Conservation (phyloP, 2,329 filamentous ascomycete genomes). For the Bipolaris gigantea region DNA sequence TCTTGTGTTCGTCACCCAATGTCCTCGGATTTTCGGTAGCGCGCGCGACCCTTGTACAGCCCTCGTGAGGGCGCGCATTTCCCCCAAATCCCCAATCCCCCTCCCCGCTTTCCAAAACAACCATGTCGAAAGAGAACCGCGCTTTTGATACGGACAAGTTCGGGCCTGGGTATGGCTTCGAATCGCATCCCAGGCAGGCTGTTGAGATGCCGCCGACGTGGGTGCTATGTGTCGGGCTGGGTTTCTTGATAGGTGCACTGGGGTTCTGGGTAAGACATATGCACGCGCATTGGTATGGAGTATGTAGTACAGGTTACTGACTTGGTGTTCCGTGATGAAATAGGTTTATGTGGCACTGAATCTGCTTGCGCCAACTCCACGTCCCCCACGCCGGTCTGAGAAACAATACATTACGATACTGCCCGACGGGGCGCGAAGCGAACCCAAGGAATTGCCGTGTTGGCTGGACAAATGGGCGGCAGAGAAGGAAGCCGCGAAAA, state of each 20-base stretch:
- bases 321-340: not conserved
- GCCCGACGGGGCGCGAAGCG: constrained; percentile 61
- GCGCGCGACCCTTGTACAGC: constrained; percentile 13
- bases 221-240: constrained; percentile 31
- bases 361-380: constrained; percentile 78
- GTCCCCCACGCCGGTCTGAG: constrained; percentile 72
- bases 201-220: constrained; percentile 40
- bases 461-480: constrained; percentile 79
- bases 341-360: constrained; percentile 70
- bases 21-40: constrained; percentile 26
- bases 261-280: constrained; percentile 33
- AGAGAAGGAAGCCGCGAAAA: constrained; percentile 54
- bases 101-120: constrained; percentile 1
- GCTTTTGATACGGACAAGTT: constrained; percentile 30
- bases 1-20: constrained; percentile 13
- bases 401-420: constrained; percentile 81
- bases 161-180: constrained; percentile 32
- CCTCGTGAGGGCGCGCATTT: constrained; percentile 5
- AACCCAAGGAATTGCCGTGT: constrained; percentile 68
- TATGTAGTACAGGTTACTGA: not conserved
- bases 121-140: constrained; percentile 28
- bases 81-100: no score
- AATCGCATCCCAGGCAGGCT: constrained; percentile 24
- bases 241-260: constrained; percentile 29
- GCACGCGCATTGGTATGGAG: not conserved